Evolutionary conservation across 257 asterid genomes (phyloP), one percentile per base, ranked within the genome.

Genomic region (Buddleja alternifolia): DNA sequence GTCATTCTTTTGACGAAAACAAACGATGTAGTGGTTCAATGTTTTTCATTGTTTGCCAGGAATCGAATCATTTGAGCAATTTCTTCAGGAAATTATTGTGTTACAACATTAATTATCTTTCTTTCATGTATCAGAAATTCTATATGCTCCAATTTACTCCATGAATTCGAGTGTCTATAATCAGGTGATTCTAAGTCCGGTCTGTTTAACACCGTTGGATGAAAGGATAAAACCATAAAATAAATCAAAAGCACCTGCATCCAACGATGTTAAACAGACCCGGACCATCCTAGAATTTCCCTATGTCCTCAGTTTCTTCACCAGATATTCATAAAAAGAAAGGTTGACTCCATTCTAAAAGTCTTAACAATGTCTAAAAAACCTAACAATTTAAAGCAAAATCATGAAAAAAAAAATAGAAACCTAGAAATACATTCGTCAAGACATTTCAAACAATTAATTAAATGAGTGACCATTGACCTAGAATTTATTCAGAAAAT

Each of bases 361-460:
- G n/a, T n/a, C n/a, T n/a, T n/a, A n/a, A n/a, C n/a, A n/a, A n/a
- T n/a, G 8, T 15, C 19, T 5, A 48, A 1, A 29, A 29, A 10
- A 50, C 45, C 17, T 11, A 42, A 34, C 11, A 1, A 16, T 36
- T 10, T 5, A 5, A 37, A 17, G 36, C 19, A 52, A 51, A 55
- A 39, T 10, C 7, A 10, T 4, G n/a, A 23, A 69, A 48, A 23
- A 12, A n/a, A n/a, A n/a, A n/a, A n/a, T 21, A 8, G 14, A 16
- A 41, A 21, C 52, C 20, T 50, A 45, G 3, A 17, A 36, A 45
- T 57, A 20, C 17, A 67, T 44, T 71, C 32, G 29, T 19, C 67
- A 46, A 17, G 75, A 50, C 68, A 68, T 57, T 29, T 51, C 4
- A 66, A n/a, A 56, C 46, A 11, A n/a, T 59, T 8, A 59, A 45